Conservation (phyloP, 805 yeast species). For the Zygotorulaspora sp. region DNA sequence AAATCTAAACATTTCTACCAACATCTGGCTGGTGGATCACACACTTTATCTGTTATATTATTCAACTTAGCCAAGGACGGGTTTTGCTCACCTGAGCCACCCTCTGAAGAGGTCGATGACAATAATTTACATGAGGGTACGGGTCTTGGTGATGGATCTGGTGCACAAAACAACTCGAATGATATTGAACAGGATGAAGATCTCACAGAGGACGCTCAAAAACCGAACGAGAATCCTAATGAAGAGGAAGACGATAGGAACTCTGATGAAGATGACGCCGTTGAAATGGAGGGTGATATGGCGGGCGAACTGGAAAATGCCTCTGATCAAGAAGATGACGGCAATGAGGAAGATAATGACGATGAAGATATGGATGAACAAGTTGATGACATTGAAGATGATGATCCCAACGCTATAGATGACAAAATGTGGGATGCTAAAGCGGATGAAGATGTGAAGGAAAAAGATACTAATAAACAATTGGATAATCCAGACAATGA, state of each 20-base stretch:
- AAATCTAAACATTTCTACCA: slow-evolving; percentile 47
- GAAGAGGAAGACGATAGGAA: slow-evolving; percentile 45
- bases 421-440: slow-evolving; percentile 99
- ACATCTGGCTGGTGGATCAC: slow-evolving; percentile 57
- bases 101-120: slow-evolving; percentile 54
- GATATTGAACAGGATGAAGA: slow-evolving; percentile 93
- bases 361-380: slow-evolving; percentile 82
- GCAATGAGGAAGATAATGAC: slow-evolving; percentile 50
- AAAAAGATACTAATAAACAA: slow-evolving; percentile 72
- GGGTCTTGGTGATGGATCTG: slow-evolving; percentile 89
- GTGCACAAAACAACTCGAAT: slow-evolving; percentile 73
- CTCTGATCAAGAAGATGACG: slow-evolving; percentile 59
- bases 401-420: slow-evolving; percentile 92
- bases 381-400: slow-evolving; percentile 80
- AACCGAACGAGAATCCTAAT: slow-evolving; percentile 67
- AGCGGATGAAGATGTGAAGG: slow-evolving; percentile 68
- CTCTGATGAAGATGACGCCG: slow-evolving; percentile 79
- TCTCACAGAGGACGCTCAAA: slow-evolving; percentile 69
- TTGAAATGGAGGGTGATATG: slow-evolving; percentile 94
- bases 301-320: slow-evolving; percentile 86
- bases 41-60: slow-evolving; percentile 51
- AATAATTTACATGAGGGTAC: slow-evolving; percentile 79
- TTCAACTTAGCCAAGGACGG: slow-evolving; percentile 68
- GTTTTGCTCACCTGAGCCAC: slow-evolving; percentile 87
- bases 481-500: slow-evolving; percentile 53